Conservation (phyloP, 805 yeast genomes). For the Debaryomyces hansenii region DNA sequence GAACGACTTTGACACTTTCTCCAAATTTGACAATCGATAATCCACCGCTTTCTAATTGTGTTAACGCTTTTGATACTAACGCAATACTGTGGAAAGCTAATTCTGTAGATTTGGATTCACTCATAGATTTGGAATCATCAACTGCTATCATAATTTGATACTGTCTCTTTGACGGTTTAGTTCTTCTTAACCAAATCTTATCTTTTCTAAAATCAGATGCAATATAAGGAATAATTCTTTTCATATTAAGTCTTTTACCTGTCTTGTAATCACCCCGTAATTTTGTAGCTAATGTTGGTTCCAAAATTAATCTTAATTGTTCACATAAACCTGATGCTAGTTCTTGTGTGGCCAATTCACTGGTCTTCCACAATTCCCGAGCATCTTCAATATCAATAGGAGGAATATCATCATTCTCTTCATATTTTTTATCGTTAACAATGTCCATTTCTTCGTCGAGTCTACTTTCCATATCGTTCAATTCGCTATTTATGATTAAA, state of each 20-base stretch:
- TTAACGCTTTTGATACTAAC: slow-evolving; percentile 87
- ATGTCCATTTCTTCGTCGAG: slow-evolving; percentile 16
- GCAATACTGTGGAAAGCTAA: slow-evolving; percentile 95
- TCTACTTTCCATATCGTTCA: slow-evolving; percentile 18
- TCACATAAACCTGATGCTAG: slow-evolving; percentile 86
- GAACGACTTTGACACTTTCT: slow-evolving; percentile 76
- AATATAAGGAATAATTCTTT: slow-evolving; percentile 94
- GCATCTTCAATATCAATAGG: slow-evolving; percentile 64
- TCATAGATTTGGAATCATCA: slow-evolving; percentile 97
- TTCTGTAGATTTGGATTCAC: slow-evolving; percentile 85
- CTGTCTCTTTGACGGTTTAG: slow-evolving; percentile 95
- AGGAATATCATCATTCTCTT: slow-evolving; percentile 28
- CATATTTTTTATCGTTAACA: slow-evolving; percentile 17
- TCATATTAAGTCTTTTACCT: slow-evolving; percentile 96
- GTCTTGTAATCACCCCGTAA: slow-evolving; percentile 94
- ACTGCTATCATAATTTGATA: slow-evolving; percentile 97
- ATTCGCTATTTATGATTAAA: slow-evolving; percentile 16
- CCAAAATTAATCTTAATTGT: slow-evolving; percentile 87
- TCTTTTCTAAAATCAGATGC: slow-evolving; percentile 97
- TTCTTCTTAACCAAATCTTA: slow-evolving; percentile 96
- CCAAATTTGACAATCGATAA: slow-evolving; percentile 90
- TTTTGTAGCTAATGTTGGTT: slow-evolving; percentile 96
- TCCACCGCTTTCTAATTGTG: slow-evolving; percentile 93
- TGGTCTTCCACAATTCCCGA: slow-evolving; percentile 73
- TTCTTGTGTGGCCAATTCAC: slow-evolving; percentile 85